Conservation (phyloP, 345 rosid species). For the Aquilaria yunnanensis region DNA sequence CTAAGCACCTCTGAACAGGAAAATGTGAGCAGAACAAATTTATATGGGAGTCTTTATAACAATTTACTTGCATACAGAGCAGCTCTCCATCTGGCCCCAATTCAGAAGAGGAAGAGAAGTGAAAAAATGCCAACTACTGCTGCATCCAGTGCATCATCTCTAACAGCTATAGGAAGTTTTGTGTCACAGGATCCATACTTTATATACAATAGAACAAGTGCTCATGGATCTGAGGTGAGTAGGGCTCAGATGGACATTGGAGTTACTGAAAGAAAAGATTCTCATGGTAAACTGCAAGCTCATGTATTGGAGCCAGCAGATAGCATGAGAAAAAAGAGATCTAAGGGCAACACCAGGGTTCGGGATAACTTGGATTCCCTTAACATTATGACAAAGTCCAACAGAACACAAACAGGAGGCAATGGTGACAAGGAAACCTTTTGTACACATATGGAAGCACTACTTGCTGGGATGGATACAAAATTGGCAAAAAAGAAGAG, state of each 20-base stretch:
- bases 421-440: conserved; percentile 18
- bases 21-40: conserved; percentile 23
- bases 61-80: conserved; percentile 29
- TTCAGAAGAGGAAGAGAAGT: conserved; percentile 40
- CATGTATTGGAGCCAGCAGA: conserved; percentile 25
- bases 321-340: conserved; percentile 43
- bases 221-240: conserved; percentile 12
- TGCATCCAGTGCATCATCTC: conserved; percentile 25
- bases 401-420: conserved; percentile 15
- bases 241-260: conserved; percentile 16
- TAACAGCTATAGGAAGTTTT: conserved; percentile 15
- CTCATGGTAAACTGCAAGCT: conserved; percentile 26
- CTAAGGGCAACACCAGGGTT: conserved; percentile 39
- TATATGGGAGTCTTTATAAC: conserved; percentile 30
- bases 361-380: conserved; percentile 35
- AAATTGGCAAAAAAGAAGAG: conserved; percentile 44
- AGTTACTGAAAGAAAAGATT: conserved; percentile 18
- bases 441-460: conserved; percentile 25
- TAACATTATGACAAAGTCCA: conserved; percentile 20
- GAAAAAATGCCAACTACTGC: conserved; percentile 32
- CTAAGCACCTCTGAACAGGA: conserved; percentile 15
- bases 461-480: conserved; percentile 25
- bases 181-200: conserved; percentile 13
- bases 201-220: conserved; percentile 3
- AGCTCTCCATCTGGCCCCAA: conserved; percentile 20